Base-by-base conservation (phyloP, 306 rosid species). In the Malus sylvestris region DNA sequence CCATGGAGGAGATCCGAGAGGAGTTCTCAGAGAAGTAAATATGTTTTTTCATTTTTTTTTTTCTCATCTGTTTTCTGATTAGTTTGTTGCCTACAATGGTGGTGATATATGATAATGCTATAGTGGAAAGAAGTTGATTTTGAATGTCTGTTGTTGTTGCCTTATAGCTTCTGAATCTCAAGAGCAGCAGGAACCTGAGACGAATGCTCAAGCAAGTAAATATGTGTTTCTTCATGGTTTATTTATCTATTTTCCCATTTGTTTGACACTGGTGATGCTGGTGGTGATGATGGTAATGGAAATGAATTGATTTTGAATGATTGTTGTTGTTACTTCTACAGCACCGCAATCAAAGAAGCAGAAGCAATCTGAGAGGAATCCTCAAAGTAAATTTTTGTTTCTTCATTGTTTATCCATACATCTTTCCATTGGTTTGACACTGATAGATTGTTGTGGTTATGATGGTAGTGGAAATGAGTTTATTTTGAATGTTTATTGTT, bases 1-100 rank as follows among this genome's bases (percentile, higher is more conserved):
- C 25, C 71, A 4, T 6, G 40, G 9, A 55, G 53, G 11, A 45
- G 27, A 64, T 62, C 35, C 23, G 59, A 19, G 44, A 67, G 58
- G 61, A 77, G 11, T 60, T 14, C 57, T 51, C 73, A 72, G n/a
- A 63, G 46, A 71, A 10, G 93, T 89, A 85, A 61, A 77, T 42
- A 79, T 42, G 23, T n/a, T 18, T 27, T 68, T 40, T 67, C 11
- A 3, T 23, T 40, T n/a, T 19, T 18, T 18, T 9, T 40, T 40
- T 40, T 40, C 45, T 29, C 5, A 19, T 71, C 49, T 46, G 46
- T 22, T 51, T 4, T 14, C 16, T 51, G 44, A 40, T 40, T 64
- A 16, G 49, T 70, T 83, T 40, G 45, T 38, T 33, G 15, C n/a
- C 68, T 42, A 7, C 64, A 46, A 23, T 70, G 51, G 40, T 75